Evolutionary conservation across 192 early-diverging fungal genomes (phyloP).

Genomic region (Jimgerdemannia flammicorona): DNA sequence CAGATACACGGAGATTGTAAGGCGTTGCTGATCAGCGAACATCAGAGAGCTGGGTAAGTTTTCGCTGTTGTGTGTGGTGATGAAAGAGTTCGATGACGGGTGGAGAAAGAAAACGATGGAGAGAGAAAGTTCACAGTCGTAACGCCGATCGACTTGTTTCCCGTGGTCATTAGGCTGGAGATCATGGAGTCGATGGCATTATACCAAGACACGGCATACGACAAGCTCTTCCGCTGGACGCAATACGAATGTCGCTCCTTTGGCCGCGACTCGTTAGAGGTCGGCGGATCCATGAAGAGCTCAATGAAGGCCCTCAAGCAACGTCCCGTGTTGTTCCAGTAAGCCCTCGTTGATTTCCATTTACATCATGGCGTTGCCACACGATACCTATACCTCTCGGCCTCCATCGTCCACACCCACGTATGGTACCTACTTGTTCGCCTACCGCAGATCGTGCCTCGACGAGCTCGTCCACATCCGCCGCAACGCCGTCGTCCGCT

Average conservation of each 20-base stretch:
- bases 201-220: constrained; percentile 71
- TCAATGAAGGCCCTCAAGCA: constrained; percentile 65
- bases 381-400: neutral
- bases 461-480: constrained; percentile 73
- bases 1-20: constrained; percentile 73
- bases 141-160: too few species aligned
- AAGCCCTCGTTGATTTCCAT: constrained; percentile 13
- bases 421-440: neutral
- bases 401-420: too few species aligned
- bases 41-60: constrained; percentile 70
- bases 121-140: neutral
- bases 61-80: neutral
- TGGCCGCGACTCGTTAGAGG: constrained; percentile 65
- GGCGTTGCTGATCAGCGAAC: constrained; percentile 64
- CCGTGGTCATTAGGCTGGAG: constrained; percentile 31
- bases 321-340: constrained; percentile 75
- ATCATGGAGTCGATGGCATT: constrained; percentile 72
- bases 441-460: constrained; percentile 48
- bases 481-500: constrained; percentile 55
- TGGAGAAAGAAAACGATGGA: neutral
- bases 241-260: constrained; percentile 63
- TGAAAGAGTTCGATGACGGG: neutral
- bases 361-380: neutral
- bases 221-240: constrained; percentile 74
- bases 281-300: constrained; percentile 54